Evolutionary conservation across 2,329 filamentous ascomycete genomes (phyloP), one percentile per base, ranked within the genome.

Genomic region (Zasmidium citrigriseum): DNA sequence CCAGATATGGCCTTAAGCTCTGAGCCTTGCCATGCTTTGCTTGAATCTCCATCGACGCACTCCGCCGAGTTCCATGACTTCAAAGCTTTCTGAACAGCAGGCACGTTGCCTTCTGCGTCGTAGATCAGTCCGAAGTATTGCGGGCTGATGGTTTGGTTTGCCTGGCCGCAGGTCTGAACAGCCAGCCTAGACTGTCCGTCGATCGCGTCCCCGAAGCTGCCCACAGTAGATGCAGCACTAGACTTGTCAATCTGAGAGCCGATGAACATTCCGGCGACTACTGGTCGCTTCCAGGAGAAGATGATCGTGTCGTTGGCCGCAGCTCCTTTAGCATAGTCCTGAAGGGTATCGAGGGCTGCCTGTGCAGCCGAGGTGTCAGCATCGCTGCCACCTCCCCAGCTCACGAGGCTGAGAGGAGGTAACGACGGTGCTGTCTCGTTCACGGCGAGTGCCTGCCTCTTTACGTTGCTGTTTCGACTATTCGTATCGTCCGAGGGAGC

Each of bases 41-140:
- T 11, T 18, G 24, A n/a, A 25, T 54, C 52, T 16, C 46, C 48
- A 5, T 24, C 21, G 14, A 59, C 38, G 38, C 57, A 59, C 20
- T 55, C 45, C 20, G 57, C 57, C 14, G 47, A 34, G 23, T 55
- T 52, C 57, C 57, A 59, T 23, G 38, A 55, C 21, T 41, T 22
- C 18, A 59, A 23, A 1, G 57, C 52, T 2, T 51, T 25, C 47
- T 59, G 57, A 5, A 59, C 57, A 25, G 51, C 41, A 11, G 46
- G 27, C n/a, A 59, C 22, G 24, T 52, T 27, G 7, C 21, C 29
- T 18, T 46, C 18, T 16, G 16, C 29, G 27, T 38, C 51, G 14
- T 48, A 11, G 18, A 29, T 27, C n/a, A 52, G 34, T 4, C 57
- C 57, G 51, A 59, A 59, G 47, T 52, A 59, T 23, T 59, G 57